phyloP scores from a whole-genome alignment of 768 basidiomycete genomes.

The Suillus lakei region DNA sequence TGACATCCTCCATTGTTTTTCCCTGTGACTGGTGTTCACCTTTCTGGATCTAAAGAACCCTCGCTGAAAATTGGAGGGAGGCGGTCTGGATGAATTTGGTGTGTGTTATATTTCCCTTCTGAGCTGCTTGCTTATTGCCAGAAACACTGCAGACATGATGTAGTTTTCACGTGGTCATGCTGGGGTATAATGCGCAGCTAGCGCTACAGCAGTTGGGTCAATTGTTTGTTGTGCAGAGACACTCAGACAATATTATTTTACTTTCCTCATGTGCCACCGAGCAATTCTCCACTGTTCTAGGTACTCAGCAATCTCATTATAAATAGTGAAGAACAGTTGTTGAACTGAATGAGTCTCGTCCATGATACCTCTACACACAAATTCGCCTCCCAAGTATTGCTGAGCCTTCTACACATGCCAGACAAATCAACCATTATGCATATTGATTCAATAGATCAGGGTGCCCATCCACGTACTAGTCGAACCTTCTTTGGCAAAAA shows the following conservation, averaged over 20 bases:
- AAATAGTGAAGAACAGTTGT: no score
- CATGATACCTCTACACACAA: no score
- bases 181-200: background rate
- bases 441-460: no score
- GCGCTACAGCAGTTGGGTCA: background rate
- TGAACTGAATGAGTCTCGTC: no score
- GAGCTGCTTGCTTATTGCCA: background rate
- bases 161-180: background rate
- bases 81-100: background rate
- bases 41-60: background rate
- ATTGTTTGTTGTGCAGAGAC: background rate
- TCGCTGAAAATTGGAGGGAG: background rate
- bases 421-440: no score
- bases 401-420: no score
- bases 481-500: no score
- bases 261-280: background rate
- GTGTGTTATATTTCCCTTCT: background rate
- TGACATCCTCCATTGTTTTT: background rate
- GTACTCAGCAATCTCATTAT: no score
- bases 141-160: background rate
- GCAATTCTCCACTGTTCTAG: no score
- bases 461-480: no score
- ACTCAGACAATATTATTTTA: background rate
- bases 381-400: no score
- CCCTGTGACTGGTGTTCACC: background rate